Conservation (phyloP, 345 rosid genomes). For the Geranium brycei region DNA sequence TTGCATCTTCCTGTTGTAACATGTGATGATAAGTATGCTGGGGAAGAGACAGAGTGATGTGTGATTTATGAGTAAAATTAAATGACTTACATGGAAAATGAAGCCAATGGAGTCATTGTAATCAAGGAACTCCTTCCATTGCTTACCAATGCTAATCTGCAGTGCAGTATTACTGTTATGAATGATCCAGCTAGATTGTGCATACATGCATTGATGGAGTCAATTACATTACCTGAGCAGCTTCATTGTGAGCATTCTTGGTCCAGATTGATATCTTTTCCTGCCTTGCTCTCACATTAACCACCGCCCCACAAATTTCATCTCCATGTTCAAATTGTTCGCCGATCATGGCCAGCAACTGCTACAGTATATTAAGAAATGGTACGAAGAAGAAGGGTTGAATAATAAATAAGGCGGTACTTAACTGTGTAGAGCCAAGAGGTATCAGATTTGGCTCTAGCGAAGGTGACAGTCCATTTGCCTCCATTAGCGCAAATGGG, state of each 20-base stretch:
- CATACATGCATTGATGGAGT: not conserved
- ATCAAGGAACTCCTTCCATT: constrained; percentile 80
- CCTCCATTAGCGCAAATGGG: constrained; percentile 94
- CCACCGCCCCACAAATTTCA: constrained; percentile 93
- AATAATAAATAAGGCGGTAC: not conserved
- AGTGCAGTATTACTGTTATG: not conserved
- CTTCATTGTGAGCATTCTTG: constrained; percentile 76
- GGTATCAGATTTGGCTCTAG: constrained; percentile 51
- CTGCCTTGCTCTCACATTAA: constrained; percentile 48
- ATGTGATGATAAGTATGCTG: no score
- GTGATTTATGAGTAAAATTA: no score
- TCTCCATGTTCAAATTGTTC: constrained; percentile 88
- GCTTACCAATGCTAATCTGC: constrained; percentile 81
- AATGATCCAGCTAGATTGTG: no score
- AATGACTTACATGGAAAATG: constrained; percentile 54
- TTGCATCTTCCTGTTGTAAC: no score
- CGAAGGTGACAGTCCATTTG: constrained; percentile 58
- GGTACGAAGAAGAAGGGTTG: not conserved
- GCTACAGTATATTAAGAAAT: constrained; percentile 4
- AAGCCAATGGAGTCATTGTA: constrained; percentile 60
- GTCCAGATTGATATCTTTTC: constrained; percentile 81
- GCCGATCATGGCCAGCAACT: constrained; percentile 86
- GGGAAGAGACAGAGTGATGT: no score
- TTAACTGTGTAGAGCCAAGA: constrained; percentile 65
- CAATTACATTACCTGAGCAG: constrained; percentile 72